phyloP scores from a whole-genome alignment of 2,329 filamentous ascomycete species.

The Aureobasidium melanogenum region DNA sequence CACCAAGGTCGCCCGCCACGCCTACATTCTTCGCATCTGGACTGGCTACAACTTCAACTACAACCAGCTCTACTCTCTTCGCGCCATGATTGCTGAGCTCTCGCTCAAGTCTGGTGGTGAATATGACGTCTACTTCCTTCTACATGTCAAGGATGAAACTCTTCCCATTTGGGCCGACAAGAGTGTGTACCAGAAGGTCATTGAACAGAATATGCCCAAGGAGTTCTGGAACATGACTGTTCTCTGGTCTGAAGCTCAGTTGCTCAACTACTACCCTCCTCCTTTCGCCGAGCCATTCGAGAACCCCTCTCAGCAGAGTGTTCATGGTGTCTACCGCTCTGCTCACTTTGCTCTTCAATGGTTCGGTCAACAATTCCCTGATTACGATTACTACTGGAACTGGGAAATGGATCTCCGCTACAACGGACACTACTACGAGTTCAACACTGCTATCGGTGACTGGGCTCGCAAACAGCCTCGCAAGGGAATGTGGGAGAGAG shows the following conservation, averaged over 20 bases:
- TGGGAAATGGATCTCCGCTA: slow-evolving; percentile 84
- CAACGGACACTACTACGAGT: slow-evolving; percentile 74
- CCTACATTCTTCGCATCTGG: slow-evolving; percentile 76
- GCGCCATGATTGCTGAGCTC: slow-evolving; percentile 76
- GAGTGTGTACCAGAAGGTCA: slow-evolving; percentile 57
- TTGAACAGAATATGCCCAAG: slow-evolving; percentile 60
- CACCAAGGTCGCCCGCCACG: slow-evolving; percentile 54
- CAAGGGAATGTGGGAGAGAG: slow-evolving; percentile 65
- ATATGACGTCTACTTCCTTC: slow-evolving; percentile 77
- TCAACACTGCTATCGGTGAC: slow-evolving; percentile 56
- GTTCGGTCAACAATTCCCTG: slow-evolving; percentile 42
- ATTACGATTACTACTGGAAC: slow-evolving; percentile 60
- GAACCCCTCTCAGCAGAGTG: slow-evolving; percentile 53
- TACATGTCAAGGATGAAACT: slow-evolving; percentile 71
- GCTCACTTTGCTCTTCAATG: slow-evolving; percentile 43
- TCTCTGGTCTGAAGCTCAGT: slow-evolving; percentile 89
- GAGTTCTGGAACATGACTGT: slow-evolving; percentile 87
- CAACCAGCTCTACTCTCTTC: slow-evolving; percentile 71
- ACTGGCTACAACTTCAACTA: slow-evolving; percentile 70
- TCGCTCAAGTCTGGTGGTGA: slow-evolving; percentile 72
- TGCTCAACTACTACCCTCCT: slow-evolving; percentile 81
- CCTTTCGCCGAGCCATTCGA: slow-evolving; percentile 68
- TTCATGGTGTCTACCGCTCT: slow-evolving; percentile 81
- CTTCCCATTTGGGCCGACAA: slow-evolving; percentile 72
- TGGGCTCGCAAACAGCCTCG: slow-evolving; percentile 62